Evolutionary conservation across 2,329 filamentous ascomycete species (phyloP).

Genomic region (Calonectria multiphialidica): DNA sequence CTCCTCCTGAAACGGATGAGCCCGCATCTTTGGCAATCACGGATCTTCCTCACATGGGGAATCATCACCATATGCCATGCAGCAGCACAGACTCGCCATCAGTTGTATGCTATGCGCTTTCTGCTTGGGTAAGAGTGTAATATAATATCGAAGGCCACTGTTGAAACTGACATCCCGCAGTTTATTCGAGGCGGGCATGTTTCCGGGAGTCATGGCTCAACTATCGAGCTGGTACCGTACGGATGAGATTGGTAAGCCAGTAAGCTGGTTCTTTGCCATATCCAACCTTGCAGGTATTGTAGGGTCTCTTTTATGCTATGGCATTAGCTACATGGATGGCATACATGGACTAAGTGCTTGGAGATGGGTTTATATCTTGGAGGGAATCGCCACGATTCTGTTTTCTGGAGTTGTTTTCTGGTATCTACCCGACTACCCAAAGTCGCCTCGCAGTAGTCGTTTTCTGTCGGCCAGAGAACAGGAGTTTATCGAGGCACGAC

Average conservation of each 20-base stretch:
- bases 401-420: neutral
- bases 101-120: slow-evolving; percentile 16
- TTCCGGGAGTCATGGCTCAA: slow-evolving; percentile 55
- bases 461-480: slow-evolving; percentile 55
- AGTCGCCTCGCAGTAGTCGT: slow-evolving; percentile 28
- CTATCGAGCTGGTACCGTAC: slow-evolving; percentile 52
- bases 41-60: slow-evolving; percentile 46
- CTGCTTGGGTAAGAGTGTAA: slow-evolving; percentile 46
- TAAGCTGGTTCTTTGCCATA: neutral
- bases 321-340: slow-evolving; percentile 44
- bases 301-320: slow-evolving; percentile 48
- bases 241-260: neutral
- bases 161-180: neutral
- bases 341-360: slow-evolving; percentile 41
- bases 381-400: slow-evolving; percentile 56
- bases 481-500: slow-evolving; percentile 53
- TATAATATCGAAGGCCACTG: accelerated
- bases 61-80: slow-evolving; percentile 43
- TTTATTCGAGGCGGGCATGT: slow-evolving; percentile 35
- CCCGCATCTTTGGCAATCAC: slow-evolving; percentile 16
- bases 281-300: slow-evolving; percentile 47
- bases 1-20: slow-evolving; percentile 47
- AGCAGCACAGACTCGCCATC: slow-evolving; percentile 12
- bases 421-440: slow-evolving; percentile 59
- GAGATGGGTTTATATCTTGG: slow-evolving; percentile 57